Conservation (phyloP, 371 early-diverging fungal genomes). For the Dinochytrium kinnereticum region DNA sequence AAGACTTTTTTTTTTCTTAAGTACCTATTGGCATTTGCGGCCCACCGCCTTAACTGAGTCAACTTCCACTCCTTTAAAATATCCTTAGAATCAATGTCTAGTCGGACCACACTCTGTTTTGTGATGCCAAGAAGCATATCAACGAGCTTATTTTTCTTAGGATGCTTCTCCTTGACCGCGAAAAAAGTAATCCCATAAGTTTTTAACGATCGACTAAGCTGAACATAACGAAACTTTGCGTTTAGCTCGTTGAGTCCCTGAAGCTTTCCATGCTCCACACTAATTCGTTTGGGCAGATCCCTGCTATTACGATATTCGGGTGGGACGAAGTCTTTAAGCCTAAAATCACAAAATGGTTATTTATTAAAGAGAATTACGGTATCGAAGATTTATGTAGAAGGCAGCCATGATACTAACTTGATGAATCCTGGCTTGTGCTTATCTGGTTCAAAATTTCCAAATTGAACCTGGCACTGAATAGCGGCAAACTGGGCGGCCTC, state of each 20-base stretch:
- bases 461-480: constrained; percentile 58
- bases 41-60: constrained; percentile 63
- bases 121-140: constrained; percentile 59
- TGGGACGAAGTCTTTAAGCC: constrained; percentile 55
- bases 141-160: constrained; percentile 50
- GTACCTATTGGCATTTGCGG: constrained; percentile 56
- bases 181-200: constrained; percentile 67
- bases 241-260: constrained; percentile 58
- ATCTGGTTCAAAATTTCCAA: constrained; percentile 61
- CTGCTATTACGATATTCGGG: constrained; percentile 56
- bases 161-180: constrained; percentile 50
- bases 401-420: constrained; percentile 48
- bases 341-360: constrained; percentile 9
- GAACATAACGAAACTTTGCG: constrained; percentile 63
- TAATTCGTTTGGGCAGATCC: constrained; percentile 56
- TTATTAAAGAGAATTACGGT: too few relatives aligned
- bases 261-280: constrained; percentile 57
- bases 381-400: too few relatives aligned
- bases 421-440: constrained; percentile 56
- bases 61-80: constrained; percentile 57
- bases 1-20: constrained; percentile 3
- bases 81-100: constrained; percentile 62
- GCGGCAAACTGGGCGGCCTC: constrained; percentile 62
- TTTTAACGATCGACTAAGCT: constrained; percentile 58
- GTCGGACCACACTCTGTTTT: constrained; percentile 54